Percentiles rank a stretch among this genome's conserved stretches.
Evolutionary conservation across 805 yeast species (phyloP).

Genomic region (Zygotorulaspora sp.): DNA sequence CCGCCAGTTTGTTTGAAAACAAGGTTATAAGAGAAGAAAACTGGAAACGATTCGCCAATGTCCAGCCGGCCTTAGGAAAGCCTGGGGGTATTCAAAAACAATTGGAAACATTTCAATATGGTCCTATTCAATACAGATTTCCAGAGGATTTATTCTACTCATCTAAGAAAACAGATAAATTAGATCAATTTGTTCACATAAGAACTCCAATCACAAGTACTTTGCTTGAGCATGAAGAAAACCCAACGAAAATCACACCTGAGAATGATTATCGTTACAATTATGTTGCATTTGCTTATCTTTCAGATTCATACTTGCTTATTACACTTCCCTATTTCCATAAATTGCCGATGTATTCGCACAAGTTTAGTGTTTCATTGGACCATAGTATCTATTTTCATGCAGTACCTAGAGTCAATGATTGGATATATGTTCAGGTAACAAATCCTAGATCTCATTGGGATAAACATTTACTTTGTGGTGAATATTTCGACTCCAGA

Average conservation of each 20-base stretch:
- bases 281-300: slow-evolving; percentile 54
- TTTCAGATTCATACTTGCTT: slow-evolving; percentile 55
- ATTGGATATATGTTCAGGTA: slow-evolving; percentile 51
- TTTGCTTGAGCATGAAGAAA: slow-evolving; percentile 1
- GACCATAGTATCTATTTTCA: slow-evolving; percentile 69
- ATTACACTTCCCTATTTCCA: slow-evolving; percentile 50
- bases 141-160: slow-evolving; percentile 35
- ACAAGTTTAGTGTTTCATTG: slow-evolving; percentile 53
- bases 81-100: slow-evolving; percentile 7
- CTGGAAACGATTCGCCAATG: slow-evolving; percentile 9
- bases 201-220: slow-evolving; percentile 13
- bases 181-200: slow-evolving; percentile 29
- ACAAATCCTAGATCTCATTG: slow-evolving; percentile 46
- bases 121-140: slow-evolving; percentile 35
- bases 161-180: slow-evolving; percentile 14
- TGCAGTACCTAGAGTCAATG: slow-evolving; percentile 39
- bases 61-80: slow-evolving; percentile 10
- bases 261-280: slow-evolving; percentile 36
- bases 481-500: slow-evolving; percentile 47
- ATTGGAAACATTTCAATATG: slow-evolving; percentile 35
- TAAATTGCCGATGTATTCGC: slow-evolving; percentile 42
- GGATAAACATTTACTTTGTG: slow-evolving; percentile 52
- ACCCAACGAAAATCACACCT: slow-evolving; percentile 16
- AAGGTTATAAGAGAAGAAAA: slow-evolving; percentile 14
- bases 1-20: slow-evolving; percentile 21